Evolutionary conservation across 2,329 filamentous ascomycete species (phyloP), one percentile per base, ranked within the genome.

Genomic region (Penicillium occitanis): DNA sequence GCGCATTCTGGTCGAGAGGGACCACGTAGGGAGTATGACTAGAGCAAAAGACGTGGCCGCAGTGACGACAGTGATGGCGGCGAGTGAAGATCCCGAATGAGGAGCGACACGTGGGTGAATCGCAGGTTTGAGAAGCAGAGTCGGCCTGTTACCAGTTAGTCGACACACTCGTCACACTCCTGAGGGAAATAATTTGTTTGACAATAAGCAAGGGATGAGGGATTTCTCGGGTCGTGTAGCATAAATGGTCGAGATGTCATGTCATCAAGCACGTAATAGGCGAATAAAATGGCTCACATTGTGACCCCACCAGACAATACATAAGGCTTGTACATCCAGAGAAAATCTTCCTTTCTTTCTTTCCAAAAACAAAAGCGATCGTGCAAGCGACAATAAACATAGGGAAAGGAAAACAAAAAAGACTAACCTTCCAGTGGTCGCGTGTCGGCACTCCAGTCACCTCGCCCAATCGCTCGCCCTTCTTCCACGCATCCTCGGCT

Each of bases 1-100:
- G 83, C 17, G 87, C 87, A 66, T 87, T 80, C 75, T 89, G 87
- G 71, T 89, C 86, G 17, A 90, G 84, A 7, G 85, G 85, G 11
- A 89, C 85, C 59, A 79, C 76, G 72, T 84, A 80, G 55, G 81
- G 79, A 60, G 84, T 85, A 77, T 90, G 87, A 40, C 83, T 80
- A 67, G 83, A 82, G 77, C 87, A 90, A 73, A 88, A 89, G 71
- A 90, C 84, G 71, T 88, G 84, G 51, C 87, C 87, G 70, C 87
- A 90, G 71, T 88, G 87, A 66, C 87, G 85, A 76, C 87, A 90
- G 76, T 90, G 87, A 72, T 90, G 87, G 66, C 87, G 86, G 61
- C 87, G 86, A 61, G 85, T 81, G 76, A 87, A 87, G 72, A 88
- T 81, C 53, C 84, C 83, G 73, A 90, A 90, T 22, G 83, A 80